Evolutionary conservation across 768 basidiomycete genomes (phyloP), one percentile per base, ranked within the genome.

Genomic region (Russula griseocarnosa): DNA sequence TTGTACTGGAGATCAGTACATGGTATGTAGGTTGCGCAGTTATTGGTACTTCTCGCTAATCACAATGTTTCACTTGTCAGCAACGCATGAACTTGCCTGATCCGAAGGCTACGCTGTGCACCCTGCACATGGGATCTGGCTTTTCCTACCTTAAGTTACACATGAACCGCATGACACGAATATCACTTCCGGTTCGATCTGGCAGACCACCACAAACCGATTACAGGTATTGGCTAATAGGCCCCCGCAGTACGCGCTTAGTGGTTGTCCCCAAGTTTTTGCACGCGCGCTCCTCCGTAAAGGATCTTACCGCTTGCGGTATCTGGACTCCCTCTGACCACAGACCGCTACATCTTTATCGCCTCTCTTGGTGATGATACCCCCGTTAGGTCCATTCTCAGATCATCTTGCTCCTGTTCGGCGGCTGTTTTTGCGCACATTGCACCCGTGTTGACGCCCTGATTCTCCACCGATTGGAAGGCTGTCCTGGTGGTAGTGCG

Each of bases 1-100:
- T 30, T 8, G 28, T 32, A 20, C 26, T 4, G 11, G 40, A n/a
- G 13, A 36, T 34, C 36, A 13, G 10, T 26, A 18, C 6, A 40
- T 28, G 5, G 26, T 32, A 50, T 40, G 11, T 30, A 42, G 6
- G n/a, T 46, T 34, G 20, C 44, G 44, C 44, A n/a, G n/a, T 34
- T 36, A 28, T 30, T 42, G 57, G 34, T 26, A 53, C 62, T 38
- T 58, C n/a, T 6, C 14, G 24, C 50, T n/a, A 28, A 58, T 63
- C 44, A 46, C 8, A 47, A 24, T 13, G 57, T 63, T 63, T 59
- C 57, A 63, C 20, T 22, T 46, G 16, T 36, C 49, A 47, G 30
- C 26, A 22, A 53, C 52, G 14, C 32, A 50, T 24, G 26, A 13
- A 50, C 26, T 26, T 5, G 36, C 30, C n/a, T 40, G 34, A 46